phyloP scores from a whole-genome alignment of 1,284 basidiomycete genomes.

The Blastosporella zonata region DNA sequence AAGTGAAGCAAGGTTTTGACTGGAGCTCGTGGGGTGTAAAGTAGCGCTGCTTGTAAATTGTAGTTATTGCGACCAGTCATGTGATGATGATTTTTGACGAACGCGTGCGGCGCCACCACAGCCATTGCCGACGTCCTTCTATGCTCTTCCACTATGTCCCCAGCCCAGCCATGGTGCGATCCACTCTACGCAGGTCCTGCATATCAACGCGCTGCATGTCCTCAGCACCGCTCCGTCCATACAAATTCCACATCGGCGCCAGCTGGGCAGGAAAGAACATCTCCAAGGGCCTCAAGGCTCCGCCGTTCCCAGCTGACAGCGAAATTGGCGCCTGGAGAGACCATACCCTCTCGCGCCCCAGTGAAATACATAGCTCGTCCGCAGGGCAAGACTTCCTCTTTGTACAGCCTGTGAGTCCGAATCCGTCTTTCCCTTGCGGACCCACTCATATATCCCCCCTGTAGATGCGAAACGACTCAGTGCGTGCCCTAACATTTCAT shows the following conservation, averaged over 20 bases:
- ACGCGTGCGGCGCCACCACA: neutral
- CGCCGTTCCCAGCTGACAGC: slow-evolving; percentile 60
- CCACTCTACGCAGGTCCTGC: slow-evolving; percentile 15
- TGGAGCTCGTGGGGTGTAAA: slow-evolving; percentile 15
- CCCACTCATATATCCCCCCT: neutral
- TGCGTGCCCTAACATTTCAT: slow-evolving; percentile 41
- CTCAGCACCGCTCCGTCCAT: slow-evolving; percentile 40
- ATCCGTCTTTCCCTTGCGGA: neutral
- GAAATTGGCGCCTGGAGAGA: slow-evolving; percentile 76
- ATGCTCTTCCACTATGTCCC: slow-evolving; percentile 7
- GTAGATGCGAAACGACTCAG: slow-evolving; percentile 75
- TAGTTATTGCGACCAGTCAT: slow-evolving; percentile 13
- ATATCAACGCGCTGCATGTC: slow-evolving; percentile 16
- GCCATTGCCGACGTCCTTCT: neutral
- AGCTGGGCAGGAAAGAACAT: slow-evolving; percentile 72
- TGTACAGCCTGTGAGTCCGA: slow-evolving; percentile 59
- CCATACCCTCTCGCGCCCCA: slow-evolving; percentile 49
- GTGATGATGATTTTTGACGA: slow-evolving; percentile 14
- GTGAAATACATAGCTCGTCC: slow-evolving; percentile 40
- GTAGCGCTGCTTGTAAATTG: neutral
- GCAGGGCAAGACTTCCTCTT: slow-evolving; percentile 82
- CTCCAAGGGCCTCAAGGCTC: slow-evolving; percentile 42
- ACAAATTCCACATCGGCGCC: slow-evolving; percentile 68
- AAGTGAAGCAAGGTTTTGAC: slow-evolving; percentile 11
- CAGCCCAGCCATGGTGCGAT: slow-evolving; percentile 16